phyloP scores from a whole-genome alignment of 2,329 filamentous ascomycete species.

The Neofusicoccum sp. region DNA sequence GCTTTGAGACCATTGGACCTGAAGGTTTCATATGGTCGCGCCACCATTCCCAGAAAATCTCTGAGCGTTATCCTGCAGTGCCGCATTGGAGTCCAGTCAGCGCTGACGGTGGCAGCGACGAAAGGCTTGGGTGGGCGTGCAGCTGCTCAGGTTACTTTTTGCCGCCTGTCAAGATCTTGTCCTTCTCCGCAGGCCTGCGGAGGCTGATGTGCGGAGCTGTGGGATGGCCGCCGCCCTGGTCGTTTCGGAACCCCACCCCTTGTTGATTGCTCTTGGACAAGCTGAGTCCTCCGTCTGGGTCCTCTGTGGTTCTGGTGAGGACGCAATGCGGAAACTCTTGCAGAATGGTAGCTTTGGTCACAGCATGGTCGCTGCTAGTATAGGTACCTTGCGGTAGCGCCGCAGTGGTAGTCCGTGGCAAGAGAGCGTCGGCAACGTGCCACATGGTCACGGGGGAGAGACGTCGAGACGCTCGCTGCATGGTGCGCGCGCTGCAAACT shows the following conservation, averaged over 20 bases:
- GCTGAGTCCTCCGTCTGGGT: background rate
- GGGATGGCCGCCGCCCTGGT: background rate
- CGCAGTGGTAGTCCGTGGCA: background rate
- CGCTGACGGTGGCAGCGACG: constrained; percentile 6
- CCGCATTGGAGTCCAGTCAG: constrained; percentile 10
- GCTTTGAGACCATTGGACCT: background rate
- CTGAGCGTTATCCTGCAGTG: constrained; percentile 5
- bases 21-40: constrained; percentile 4
- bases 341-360: background rate
- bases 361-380: background rate
- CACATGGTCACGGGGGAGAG: background rate
- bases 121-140: background rate
- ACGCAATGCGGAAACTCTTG: background rate
- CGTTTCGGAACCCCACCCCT: background rate
- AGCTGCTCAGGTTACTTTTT: background rate
- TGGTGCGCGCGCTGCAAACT: background rate
- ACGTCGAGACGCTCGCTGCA: constrained; percentile 6
- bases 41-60: background rate
- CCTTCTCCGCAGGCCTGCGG: background rate
- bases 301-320: no score
- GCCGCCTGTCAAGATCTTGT: background rate
- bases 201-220: background rate
- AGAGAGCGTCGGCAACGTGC: constrained; percentile 1
- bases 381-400: background rate
- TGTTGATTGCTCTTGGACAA: background rate